A percentile compares a stretch with the other conserved stretches of the same genome.
These are phyloP conservation scores for Paulownia fortunei DNA, from an alignment of 257 asterid species.

Conservation along the genomic window DNA sequence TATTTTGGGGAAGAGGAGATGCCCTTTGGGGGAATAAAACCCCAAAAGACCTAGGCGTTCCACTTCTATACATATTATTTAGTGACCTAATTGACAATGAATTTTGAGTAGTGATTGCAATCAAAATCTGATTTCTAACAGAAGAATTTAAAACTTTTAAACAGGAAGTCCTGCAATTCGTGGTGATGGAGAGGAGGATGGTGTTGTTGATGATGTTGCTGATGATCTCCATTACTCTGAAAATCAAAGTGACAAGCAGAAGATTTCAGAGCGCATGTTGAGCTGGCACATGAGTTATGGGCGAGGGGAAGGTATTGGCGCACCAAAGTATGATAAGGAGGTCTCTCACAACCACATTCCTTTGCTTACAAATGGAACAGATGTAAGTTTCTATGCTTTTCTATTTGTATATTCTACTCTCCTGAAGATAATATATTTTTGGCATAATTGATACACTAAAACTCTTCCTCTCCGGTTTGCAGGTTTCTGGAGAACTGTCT, in stretches of 20 bases:
- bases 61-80: not conserved
- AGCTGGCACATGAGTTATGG: conserved; percentile 94
- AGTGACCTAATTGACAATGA: not conserved
- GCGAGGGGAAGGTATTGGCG: conserved; percentile 69
- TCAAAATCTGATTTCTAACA: conserved; percentile 30
- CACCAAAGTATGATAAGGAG: conserved; percentile 91
- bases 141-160: conserved; percentile 18
- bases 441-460: conserved; percentile 19
- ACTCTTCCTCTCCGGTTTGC: conserved; percentile 20
- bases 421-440: conserved; percentile 1
- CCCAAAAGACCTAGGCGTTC: not conserved
- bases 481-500: conserved; percentile 98
- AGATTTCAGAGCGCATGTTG: conserved; percentile 88
- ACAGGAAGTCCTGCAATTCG: conserved; percentile 92
- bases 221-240: conserved; percentile 62
- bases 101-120: conserved; percentile 22
- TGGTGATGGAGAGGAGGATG: conserved; percentile 81
- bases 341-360: conserved; percentile 91
- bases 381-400: conserved; percentile 55
- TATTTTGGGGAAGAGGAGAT: not conserved
- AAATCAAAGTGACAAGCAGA: conserved; percentile 71
- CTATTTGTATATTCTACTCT: conserved; percentile 10
- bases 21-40: not conserved
- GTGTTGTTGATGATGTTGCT: conserved; percentile 59
- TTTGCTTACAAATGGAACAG: conserved; percentile 94